Evolutionary conservation across 768 basidiomycete species (phyloP).

Genomic region (Suillus placidus): DNA sequence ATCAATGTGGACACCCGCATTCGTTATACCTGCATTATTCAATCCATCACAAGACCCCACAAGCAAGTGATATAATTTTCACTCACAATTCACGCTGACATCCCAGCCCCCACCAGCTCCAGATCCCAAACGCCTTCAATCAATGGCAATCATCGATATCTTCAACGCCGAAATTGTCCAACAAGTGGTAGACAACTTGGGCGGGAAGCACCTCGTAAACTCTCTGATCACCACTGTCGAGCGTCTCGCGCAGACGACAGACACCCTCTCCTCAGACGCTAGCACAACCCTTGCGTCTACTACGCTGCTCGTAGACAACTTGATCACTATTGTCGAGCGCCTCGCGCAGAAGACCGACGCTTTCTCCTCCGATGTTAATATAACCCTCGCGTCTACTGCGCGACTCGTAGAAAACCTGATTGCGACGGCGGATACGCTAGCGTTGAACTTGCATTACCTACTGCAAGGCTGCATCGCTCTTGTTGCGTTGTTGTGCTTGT

Average conservation of each 20-base stretch:
- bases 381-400: not conserved
- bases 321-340: not conserved
- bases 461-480: not conserved
- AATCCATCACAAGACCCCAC: not conserved
- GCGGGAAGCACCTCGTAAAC: not conserved
- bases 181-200: not conserved
- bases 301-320: not conserved
- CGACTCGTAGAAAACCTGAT: not conserved
- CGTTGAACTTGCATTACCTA: not conserved
- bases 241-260: not conserved
- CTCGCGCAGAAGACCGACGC: not conserved
- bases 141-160: not conserved
- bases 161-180: not conserved
- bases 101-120: not conserved
- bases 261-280: not conserved
- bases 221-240: not conserved
- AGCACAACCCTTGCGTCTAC: not conserved
- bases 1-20: not conserved
- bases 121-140: not conserved
- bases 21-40: not conserved
- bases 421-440: not conserved
- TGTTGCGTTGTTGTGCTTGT: not conserved
- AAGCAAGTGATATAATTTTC: not conserved
- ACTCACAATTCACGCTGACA: not conserved
- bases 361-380: not conserved